These are phyloP conservation scores for Vitis cinerea DNA, from an alignment of 164 flowering plant genomes.

Conservation along the genomic window DNA sequence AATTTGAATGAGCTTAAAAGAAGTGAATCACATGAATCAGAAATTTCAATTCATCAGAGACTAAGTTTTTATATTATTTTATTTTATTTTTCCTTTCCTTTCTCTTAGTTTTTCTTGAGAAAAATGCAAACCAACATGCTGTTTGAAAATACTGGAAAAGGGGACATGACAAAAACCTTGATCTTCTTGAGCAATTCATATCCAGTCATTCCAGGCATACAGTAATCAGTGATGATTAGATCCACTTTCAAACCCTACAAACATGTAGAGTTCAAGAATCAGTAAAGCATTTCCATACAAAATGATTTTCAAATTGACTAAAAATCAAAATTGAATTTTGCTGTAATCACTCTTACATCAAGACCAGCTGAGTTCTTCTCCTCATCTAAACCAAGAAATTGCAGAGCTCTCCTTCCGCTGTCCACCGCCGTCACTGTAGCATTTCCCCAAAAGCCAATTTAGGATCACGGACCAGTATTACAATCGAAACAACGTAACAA, in stretches of 20 bases:
- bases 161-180: conserved; percentile 42
- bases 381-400: conserved; percentile 75
- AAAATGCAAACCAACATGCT: too few relatives aligned
- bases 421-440: conserved; percentile 91
- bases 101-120: background rate
- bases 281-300: background rate
- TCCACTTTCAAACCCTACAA: conserved; percentile 72
- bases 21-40: too few relatives aligned
- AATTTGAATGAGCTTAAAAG: background rate
- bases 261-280: background rate
- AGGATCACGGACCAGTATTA: background rate
- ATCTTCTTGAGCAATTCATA: conserved; percentile 87
- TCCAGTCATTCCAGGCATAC: conserved; percentile 99
- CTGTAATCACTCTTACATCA: conserved; percentile 33
- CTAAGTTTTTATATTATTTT: background rate
- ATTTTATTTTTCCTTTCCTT: background rate
- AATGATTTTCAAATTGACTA: too few relatives aligned
- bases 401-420: conserved; percentile 82
- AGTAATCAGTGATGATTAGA: conserved; percentile 86
- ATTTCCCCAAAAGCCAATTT: background rate
- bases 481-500: background rate
- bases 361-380: conserved; percentile 41
- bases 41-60: too few relatives aligned
- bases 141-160: background rate
- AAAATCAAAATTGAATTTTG: background rate